Percentiles rank a stretch among this genome's conserved stretches.
phyloP scores from a whole-genome alignment of 805 yeast genomes.

The Candida parachauliodes region DNA sequence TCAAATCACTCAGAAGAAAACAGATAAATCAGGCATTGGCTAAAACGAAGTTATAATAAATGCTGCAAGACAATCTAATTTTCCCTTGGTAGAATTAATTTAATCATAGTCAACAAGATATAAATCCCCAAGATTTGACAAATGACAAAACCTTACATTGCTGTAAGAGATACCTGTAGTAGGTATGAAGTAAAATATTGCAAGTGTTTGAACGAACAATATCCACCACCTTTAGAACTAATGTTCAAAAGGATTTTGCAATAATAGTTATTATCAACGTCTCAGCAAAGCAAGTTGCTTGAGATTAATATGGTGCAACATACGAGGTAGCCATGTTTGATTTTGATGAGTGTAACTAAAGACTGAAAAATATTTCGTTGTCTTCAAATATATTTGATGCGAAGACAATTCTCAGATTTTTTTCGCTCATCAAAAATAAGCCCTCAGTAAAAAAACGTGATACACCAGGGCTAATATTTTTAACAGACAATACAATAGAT shows the following conservation, averaged over 20 bases:
- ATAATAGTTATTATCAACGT: slow-evolving; percentile 4
- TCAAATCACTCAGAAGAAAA: slow-evolving; percentile 35
- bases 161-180: slow-evolving; percentile 11
- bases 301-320: slow-evolving; percentile 3
- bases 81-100: slow-evolving; percentile 29
- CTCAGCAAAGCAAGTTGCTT: slow-evolving; percentile 6
- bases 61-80: slow-evolving; percentile 40
- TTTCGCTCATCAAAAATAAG: background rate
- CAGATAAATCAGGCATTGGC: slow-evolving; percentile 45
- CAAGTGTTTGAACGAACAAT: slow-evolving; percentile 8
- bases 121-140: slow-evolving; percentile 12
- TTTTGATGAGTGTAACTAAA: background rate
- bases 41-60: slow-evolving; percentile 20
- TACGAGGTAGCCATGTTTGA: slow-evolving; percentile 8
- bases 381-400: background rate
- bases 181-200: slow-evolving; percentile 10
- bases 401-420: too few relatives aligned
- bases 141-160: slow-evolving; percentile 12
- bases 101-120: slow-evolving; percentile 11
- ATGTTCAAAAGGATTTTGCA: slow-evolving; percentile 7
- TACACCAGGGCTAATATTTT: too few relatives aligned
- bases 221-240: slow-evolving; percentile 6
- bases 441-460: slow-evolving; percentile 3
- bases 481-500: too few relatives aligned
- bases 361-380: background rate